Evolutionary conservation across 1,284 basidiomycete species (phyloP).

Genomic region (Neonothopanus nambi): DNA sequence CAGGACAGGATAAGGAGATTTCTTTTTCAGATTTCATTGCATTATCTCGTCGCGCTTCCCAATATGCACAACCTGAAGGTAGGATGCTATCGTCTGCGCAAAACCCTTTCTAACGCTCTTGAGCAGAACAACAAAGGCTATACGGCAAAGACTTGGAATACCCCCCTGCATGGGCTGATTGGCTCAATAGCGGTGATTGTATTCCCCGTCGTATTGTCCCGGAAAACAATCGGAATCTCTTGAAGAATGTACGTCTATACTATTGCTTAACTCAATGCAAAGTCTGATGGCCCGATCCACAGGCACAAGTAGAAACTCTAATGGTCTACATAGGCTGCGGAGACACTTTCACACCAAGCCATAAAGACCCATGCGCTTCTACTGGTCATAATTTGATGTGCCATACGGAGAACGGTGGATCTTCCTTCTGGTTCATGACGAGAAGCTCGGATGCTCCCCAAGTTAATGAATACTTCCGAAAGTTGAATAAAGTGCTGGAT

Average conservation of each 20-base stretch:
- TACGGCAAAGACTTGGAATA: constrained; percentile 78
- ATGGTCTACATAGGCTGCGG: constrained; percentile 80
- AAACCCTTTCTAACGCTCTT: constrained; percentile 10
- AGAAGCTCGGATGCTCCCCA: constrained; percentile 48
- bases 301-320: constrained; percentile 67
- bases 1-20: constrained; percentile 47
- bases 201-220: constrained; percentile 55
- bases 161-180: constrained; percentile 60
- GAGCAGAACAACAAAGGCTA: constrained; percentile 55
- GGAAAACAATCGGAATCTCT: constrained; percentile 50
- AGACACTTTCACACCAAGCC: constrained; percentile 75
- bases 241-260: constrained; percentile 45
- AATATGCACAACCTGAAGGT: constrained; percentile 42
- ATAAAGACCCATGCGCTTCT: constrained; percentile 79
- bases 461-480: constrained; percentile 60
- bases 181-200: constrained; percentile 45
- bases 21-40: constrained; percentile 45
- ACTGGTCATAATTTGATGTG: constrained; percentile 83
- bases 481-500: constrained; percentile 62
- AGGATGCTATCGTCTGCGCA: constrained; percentile 8
- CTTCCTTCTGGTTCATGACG: constrained; percentile 84
- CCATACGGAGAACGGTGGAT: constrained; percentile 65
- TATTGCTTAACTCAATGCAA: neutral
- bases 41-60: constrained; percentile 35
- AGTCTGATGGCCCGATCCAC: neutral